phyloP scores from a whole-genome alignment of 306 rosid species.

The Rosa chinensis region DNA sequence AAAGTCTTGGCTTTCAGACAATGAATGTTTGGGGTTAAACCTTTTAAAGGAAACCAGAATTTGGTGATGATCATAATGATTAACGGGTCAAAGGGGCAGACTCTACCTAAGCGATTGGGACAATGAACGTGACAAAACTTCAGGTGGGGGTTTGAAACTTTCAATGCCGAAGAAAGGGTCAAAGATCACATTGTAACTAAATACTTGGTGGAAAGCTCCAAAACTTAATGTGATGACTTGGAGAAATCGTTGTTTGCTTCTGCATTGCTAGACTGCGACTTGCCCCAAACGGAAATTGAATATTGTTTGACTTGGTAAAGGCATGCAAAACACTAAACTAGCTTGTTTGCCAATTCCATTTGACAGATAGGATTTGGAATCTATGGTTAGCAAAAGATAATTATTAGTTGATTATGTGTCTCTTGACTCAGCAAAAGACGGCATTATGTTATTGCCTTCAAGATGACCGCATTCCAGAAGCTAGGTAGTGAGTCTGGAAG shows the following conservation, averaged over 20 bases:
- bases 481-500: background rate
- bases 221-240: background rate
- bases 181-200: no score
- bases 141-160: conserved; percentile 14
- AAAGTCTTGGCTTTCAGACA: background rate
- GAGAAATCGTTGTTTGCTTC: background rate
- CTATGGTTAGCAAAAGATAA: background rate
- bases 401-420: background rate
- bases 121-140: background rate
- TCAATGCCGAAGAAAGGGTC: conserved; percentile 35
- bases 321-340: no score
- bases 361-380: background rate
- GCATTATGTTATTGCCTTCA: background rate
- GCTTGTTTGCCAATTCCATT: background rate
- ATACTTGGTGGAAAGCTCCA: background rate
- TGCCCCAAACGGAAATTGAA: background rate
- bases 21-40: background rate
- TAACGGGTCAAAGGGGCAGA: conserved; percentile 36
- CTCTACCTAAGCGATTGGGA: conserved; percentile 11
- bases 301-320: background rate
- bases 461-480: background rate
- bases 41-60: background rate
- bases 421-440: background rate
- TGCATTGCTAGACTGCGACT: background rate
- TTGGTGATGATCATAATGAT: conserved; percentile 8